Conservation (phyloP, 768 basidiomycete species). For the Amanita thiersii region DNA sequence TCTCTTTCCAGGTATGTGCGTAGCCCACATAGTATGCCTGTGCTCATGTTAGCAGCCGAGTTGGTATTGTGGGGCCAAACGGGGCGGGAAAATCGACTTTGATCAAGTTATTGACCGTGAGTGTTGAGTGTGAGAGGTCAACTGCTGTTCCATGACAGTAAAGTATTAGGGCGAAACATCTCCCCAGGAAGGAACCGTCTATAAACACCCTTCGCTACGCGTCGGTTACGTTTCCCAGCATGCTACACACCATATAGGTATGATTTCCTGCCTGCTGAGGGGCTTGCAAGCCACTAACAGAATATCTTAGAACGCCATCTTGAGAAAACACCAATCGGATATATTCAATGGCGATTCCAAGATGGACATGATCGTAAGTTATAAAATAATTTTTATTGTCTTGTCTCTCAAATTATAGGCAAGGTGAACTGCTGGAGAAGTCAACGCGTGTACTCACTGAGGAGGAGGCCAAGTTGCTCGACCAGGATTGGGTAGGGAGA, state of each 20-base stretch:
- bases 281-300: conserved; percentile 9
- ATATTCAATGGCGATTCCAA: conserved; percentile 99
- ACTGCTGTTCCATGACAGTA: conserved; percentile 8
- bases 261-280: conserved; percentile 10
- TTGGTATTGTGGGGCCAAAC: conserved; percentile 88
- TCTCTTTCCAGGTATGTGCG: conserved; percentile 74
- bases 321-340: conserved; percentile 93
- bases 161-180: conserved; percentile 70
- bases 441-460: conserved; percentile 83
- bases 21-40: conserved; percentile 12
- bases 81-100: conserved; percentile 95
- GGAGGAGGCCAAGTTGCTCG: conserved; percentile 72
- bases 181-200: conserved; percentile 86
- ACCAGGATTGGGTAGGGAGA: conserved; percentile 85
- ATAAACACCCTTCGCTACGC: conserved; percentile 90
- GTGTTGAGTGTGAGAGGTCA: conserved; percentile 15
- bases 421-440: conserved; percentile 87
- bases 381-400: conserved; percentile 7
- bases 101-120: conserved; percentile 85
- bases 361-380: conserved; percentile 90
- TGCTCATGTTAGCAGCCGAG: conserved; percentile 49
- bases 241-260: conserved; percentile 93
- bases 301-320: conserved; percentile 67
- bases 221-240: conserved; percentile 98
- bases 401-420: conserved; percentile 6